Evolutionary conservation across 2,329 filamentous ascomycete species (phyloP), one percentile per base, ranked within the genome.

Genomic region (Lasiodiplodia hormozganensis): DNA sequence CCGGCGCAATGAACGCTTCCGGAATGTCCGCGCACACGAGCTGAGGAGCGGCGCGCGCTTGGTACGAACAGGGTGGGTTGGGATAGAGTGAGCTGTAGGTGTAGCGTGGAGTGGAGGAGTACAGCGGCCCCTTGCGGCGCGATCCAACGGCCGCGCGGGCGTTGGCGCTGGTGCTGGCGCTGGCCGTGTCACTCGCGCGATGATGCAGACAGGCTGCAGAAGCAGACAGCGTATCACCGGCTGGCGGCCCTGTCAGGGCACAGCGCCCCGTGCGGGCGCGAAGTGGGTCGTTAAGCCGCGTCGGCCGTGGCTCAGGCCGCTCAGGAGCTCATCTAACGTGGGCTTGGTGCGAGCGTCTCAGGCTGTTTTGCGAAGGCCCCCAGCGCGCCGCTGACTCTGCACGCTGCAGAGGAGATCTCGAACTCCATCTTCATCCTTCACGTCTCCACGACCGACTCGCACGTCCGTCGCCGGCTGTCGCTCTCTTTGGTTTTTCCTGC

Each of bases 261-360:
- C 11, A n/a, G 47, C 43, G 57, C 23, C 12, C 40, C 58, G 58
- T 47, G 36, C 54, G 54, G 54, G 16, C 43, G 58, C 58, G 58
- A 62, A 64, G 60, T 64, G 60, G 60, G 47, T 34, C 58, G n/a
- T 31, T n/a, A 8, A 52, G 47, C 38, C 60, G 60, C 38, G 58
- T 52, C 62, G 62, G 49, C 23, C 49, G 62, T 54, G 62, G 62
- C 62, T 65, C 36, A 65, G 62, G 62, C 43, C 38, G 60, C 51
- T 65, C 62, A 65, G 62, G 62, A 65, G 62, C 62, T 65, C 62
- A 65, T 65, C 62, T 56, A 65, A 65, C 49, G 11, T 34, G 51
- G 12, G 51, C 51, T 56, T 65, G 62, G 62, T 51, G 62, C 60
- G 60, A 52, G 60, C 60, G 62, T 65, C 52, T 65, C 51, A 56